Conservation (phyloP, 129 eudicot species). For the Saposhnikovia divaricata region DNA sequence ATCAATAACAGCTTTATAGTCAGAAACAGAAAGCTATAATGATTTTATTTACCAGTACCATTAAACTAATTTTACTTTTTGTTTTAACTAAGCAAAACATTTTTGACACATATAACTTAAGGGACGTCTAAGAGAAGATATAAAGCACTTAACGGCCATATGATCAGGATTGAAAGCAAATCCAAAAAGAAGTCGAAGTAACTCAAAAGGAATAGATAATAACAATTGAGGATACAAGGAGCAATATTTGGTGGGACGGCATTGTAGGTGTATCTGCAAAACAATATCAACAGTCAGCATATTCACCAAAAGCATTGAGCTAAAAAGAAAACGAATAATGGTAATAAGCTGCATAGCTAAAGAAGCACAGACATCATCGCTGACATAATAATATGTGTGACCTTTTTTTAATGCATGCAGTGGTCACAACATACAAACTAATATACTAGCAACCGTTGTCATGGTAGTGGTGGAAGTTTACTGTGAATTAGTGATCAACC, state of each 20-base stretch:
- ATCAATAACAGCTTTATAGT: neutral
- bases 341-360: neutral
- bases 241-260: slow-evolving; percentile 78
- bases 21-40: neutral
- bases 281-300: slow-evolving; percentile 6
- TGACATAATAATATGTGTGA: neutral
- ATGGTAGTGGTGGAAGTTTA: neutral
- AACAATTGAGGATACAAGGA: slow-evolving; percentile 72
- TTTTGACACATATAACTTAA: neutral
- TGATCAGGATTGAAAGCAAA: neutral
- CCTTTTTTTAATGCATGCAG: neutral
- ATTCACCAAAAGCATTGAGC: slow-evolving; percentile 5
- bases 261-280: slow-evolving; percentile 60
- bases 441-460: neutral
- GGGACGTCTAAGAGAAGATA: neutral
- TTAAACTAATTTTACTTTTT: neutral
- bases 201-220: slow-evolving; percentile 5
- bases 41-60: neutral
- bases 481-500: neutral
- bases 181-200: neutral
- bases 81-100: neutral
- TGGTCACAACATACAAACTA: neutral
- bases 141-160: neutral
- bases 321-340: neutral
- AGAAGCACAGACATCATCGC: neutral